A percentile compares a stretch with the other conserved stretches of the same genome.
These are phyloP conservation scores for Tagetes patula DNA, from an alignment of 129 eudicot genomes.

Conservation along the genomic window DNA sequence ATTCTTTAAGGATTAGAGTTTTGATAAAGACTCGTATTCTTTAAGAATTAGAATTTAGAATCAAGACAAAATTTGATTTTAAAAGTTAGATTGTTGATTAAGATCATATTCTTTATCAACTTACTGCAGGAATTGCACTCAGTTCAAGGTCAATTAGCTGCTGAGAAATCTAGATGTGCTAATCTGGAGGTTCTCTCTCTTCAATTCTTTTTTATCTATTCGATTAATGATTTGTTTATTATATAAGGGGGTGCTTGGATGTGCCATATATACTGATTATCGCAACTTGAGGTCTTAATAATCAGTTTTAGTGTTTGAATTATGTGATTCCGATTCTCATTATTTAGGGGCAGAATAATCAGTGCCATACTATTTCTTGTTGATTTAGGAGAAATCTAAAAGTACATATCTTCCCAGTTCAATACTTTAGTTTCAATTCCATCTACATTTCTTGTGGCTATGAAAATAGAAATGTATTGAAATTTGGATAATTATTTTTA, in stretches of 20 bases:
- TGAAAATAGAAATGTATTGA: neutral
- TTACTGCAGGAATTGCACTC: slow-evolving; percentile 78
- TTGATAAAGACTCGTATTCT: too few relatives aligned
- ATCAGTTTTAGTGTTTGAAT: neutral
- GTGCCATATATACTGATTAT: slow-evolving; percentile 1
- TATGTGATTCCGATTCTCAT: neutral
- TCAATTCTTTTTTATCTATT: neutral
- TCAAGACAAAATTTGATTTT: neutral
- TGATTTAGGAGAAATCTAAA: neutral
- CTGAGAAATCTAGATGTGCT: slow-evolving; percentile 97
- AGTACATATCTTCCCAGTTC: neutral
- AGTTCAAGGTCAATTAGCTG: slow-evolving; percentile 76
- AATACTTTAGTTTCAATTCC: neutral
- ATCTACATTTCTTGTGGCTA: neutral
- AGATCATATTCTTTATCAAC: slow-evolving; percentile 17
- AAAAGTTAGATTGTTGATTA: slow-evolving; percentile 2
- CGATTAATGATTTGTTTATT: slow-evolving; percentile 4
- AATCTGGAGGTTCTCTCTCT: slow-evolving; percentile 66
- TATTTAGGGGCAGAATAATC: neutral
- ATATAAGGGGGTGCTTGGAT: neutral
- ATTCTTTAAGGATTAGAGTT: too few relatives aligned
- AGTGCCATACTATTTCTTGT: neutral
- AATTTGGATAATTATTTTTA: neutral
- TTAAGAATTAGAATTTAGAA: too few relatives aligned
- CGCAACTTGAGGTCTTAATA: neutral